Percentiles rank a stretch among this genome's conserved stretches.
phyloP scores from a whole-genome alignment of 148 eudicot species.

The Amaranthus palmeri region DNA sequence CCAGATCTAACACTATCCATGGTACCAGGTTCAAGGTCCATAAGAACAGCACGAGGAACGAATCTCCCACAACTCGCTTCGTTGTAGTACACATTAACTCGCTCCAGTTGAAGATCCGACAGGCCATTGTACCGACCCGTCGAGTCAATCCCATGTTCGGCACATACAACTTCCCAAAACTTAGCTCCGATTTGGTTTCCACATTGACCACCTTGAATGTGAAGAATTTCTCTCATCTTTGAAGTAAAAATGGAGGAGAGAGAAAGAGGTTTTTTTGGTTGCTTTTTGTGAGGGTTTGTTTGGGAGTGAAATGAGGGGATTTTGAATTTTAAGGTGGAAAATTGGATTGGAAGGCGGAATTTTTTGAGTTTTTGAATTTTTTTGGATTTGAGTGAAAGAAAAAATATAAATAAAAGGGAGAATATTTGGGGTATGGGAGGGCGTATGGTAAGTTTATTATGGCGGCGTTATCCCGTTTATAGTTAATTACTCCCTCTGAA shows the following conservation, averaged over 20 bases:
- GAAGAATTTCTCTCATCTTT: conserved; percentile 45
- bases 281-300: too few relatives aligned
- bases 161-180: conserved; percentile 50
- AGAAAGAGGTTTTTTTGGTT: too few relatives aligned
- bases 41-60: conserved; percentile 45
- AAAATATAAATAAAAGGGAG: too few relatives aligned
- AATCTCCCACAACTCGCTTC: conserved; percentile 47
- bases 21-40: conserved; percentile 56
- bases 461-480: too few relatives aligned
- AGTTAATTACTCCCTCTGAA: too few relatives aligned
- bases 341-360: background rate
- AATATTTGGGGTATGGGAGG: too few relatives aligned
- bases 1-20: conserved; percentile 50
- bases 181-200: conserved; percentile 52
- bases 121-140: conserved; percentile 39
- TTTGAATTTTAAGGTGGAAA: background rate
- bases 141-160: conserved; percentile 46
- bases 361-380: background rate
- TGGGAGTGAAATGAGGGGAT: background rate
- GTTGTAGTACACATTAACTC: conserved; percentile 46
- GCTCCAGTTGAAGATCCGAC: conserved; percentile 37
- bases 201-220: conserved; percentile 49
- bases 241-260: background rate
- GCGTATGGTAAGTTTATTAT: too few relatives aligned
- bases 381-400: too few relatives aligned